These are phyloP conservation scores for Nakazawaea laoshanensis DNA, from an alignment of 805 yeast genomes.

Conservation along the genomic window DNA sequence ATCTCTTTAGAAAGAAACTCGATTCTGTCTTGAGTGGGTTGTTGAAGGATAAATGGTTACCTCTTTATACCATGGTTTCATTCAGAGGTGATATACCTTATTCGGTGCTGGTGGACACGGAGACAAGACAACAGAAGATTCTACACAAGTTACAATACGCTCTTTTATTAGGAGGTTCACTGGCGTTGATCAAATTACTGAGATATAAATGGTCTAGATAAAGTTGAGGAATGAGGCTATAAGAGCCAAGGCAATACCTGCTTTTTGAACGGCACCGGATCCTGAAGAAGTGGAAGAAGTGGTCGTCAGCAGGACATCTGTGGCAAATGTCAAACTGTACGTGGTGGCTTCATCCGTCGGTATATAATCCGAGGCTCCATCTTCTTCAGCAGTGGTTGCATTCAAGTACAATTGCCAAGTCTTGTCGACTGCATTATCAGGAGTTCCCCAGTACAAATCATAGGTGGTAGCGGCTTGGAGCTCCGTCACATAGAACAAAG, in stretches of 20 bases:
- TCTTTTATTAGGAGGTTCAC: background rate
- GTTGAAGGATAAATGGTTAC: slow-evolving; percentile 65
- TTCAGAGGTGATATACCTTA: slow-evolving; percentile 80
- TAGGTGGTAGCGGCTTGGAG: slow-evolving; percentile 1
- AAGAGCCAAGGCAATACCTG: background rate
- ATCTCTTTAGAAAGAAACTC: slow-evolving; percentile 54
- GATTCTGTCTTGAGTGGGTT: slow-evolving; percentile 57
- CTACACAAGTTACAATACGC: slow-evolving; percentile 20
- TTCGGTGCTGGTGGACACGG: slow-evolving; percentile 51
- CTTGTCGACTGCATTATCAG: background rate
- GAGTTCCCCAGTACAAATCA: slow-evolving; percentile 8
- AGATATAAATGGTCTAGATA: background rate
- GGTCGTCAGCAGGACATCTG: slow-evolving; percentile 1
- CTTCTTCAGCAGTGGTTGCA: slow-evolving; percentile 1
- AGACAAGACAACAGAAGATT: slow-evolving; percentile 45
- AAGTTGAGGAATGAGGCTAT: background rate
- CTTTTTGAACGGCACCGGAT: background rate
- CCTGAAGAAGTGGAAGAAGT: slow-evolving; percentile 1
- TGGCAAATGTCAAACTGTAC: slow-evolving; percentile 6
- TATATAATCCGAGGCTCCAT: background rate
- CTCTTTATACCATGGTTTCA: slow-evolving; percentile 87
- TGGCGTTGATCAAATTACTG: slow-evolving; percentile 2
- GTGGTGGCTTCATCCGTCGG: slow-evolving; percentile 3
- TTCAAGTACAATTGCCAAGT: slow-evolving; percentile 3
- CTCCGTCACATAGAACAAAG: slow-evolving; percentile 7